Conservation (phyloP, 305 asterid species). For the Fraxinus sp. region DNA sequence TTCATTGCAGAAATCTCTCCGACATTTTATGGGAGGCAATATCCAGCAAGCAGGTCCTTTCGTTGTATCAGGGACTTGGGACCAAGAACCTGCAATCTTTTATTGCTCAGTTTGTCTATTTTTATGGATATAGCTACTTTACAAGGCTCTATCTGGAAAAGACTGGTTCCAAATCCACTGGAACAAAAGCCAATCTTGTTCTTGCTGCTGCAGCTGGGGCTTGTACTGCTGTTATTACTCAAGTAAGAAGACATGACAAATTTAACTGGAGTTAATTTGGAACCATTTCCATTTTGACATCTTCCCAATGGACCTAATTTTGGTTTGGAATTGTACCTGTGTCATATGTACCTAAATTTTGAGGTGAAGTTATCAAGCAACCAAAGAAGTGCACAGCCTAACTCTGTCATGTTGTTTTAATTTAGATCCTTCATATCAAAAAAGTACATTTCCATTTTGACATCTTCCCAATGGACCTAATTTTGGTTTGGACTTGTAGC, state of each 20-base stretch:
- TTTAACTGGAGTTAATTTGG: background rate
- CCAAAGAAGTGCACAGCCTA: background rate
- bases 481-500: conserved; percentile 7
- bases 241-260: conserved; percentile 26
- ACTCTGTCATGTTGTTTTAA: no score
- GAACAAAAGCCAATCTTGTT: conserved; percentile 77
- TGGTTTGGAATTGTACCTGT: conserved; percentile 9
- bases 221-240: conserved; percentile 43
- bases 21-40: conserved; percentile 94
- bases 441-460: background rate
- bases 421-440: no score
- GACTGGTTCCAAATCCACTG: conserved; percentile 69
- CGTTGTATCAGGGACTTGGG: conserved; percentile 84
- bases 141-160: conserved; percentile 69
- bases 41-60: conserved; percentile 58
- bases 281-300: background rate
- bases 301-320: background rate
- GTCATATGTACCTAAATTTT: background rate
- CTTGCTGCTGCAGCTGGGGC: conserved; percentile 79
- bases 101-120: conserved; percentile 74
- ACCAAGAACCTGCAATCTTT: conserved; percentile 89
- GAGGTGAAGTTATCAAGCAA: background rate
- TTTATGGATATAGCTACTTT: conserved; percentile 84
- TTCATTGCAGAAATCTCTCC: conserved; percentile 67
- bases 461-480: background rate